Evolutionary conservation across 768 basidiomycete genomes (phyloP), one percentile per base, ranked within the genome.

Genomic region (Mycena leptocephala): DNA sequence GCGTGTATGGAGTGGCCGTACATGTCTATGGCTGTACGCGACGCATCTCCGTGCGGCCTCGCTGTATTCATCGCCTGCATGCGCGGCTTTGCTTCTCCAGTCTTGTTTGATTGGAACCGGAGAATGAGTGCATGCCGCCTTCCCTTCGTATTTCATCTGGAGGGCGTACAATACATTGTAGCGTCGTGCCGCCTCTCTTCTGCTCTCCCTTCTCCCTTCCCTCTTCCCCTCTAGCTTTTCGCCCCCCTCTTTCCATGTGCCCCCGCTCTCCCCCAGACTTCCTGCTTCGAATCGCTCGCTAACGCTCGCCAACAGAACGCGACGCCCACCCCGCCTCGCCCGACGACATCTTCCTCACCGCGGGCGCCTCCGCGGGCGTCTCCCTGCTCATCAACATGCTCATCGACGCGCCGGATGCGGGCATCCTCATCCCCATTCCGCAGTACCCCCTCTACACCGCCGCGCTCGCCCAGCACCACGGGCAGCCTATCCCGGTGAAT

Each of bases 381-480:
- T 94, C 95, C 26, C 92, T 96, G 24, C 87, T 96, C 28, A 92
- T 98, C 79, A 92, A 92, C 81, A 92, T 95, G 88, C 92, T 97
- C 75, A 94, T 97, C 79, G 87, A 92, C 13, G 84, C 89, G 26
- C 92, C 92, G 26, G 89, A 87, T 32, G 91, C 92, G 61, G 97
- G 96, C 9, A 90, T 98, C 80, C 91, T 98, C 67, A 98, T 99
- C 81, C 98, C 98, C 37, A 99, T 99, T 76, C 98, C 98, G 2
- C 98, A 99, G 86, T 99, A 99, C 84, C 98, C 98, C 1, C 90
- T 99, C 14, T 99, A 99, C 85, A 99, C 97, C 43, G 98, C 98
- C 37, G 93, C 97, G 1, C 93, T 99, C 63, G 95, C 98, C 1
- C 94, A 97, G 80, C 92, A 91, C 83, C 89, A 89, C 56, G 97